phyloP scores from a whole-genome alignment of 371 early-diverging fungal genomes.

The Gilbertella persicaria region DNA sequence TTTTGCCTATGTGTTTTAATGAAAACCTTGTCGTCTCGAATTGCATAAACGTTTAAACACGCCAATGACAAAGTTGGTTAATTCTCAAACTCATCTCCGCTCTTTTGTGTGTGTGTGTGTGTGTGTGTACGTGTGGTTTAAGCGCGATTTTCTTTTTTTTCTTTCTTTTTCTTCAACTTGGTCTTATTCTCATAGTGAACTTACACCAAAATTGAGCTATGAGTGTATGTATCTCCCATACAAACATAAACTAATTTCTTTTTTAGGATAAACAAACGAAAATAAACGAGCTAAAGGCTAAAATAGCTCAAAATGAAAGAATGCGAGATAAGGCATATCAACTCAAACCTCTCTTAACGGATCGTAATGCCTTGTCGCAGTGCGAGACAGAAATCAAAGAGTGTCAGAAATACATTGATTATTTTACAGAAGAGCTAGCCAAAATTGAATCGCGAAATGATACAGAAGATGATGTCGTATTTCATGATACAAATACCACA shows the following conservation, averaged over 20 bases:
- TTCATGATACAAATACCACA: constrained; percentile 3
- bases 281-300: constrained; percentile 53
- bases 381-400: constrained; percentile 81
- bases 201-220: too few relatives aligned
- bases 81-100: too few relatives aligned
- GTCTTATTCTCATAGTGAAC: too few relatives aligned
- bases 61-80: too few relatives aligned
- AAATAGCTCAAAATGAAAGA: constrained; percentile 70
- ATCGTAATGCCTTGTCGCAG: constrained; percentile 70
- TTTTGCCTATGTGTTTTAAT: too few relatives aligned
- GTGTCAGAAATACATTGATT: constrained; percentile 81
- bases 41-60: too few relatives aligned
- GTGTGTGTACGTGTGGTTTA: too few relatives aligned
- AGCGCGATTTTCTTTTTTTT: too few relatives aligned
- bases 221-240: background rate
- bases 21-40: too few relatives aligned
- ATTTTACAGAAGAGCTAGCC: constrained; percentile 69
- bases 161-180: too few relatives aligned
- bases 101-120: too few relatives aligned
- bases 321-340: constrained; percentile 72
- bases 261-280: constrained; percentile 11
- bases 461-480: background rate
- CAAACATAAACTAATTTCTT: background rate
- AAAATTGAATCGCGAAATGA: constrained; percentile 22
- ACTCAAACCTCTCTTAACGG: constrained; percentile 65